Conservation (phyloP, 1,139 yeast species). For the Debaryomyces singareniensis region DNA sequence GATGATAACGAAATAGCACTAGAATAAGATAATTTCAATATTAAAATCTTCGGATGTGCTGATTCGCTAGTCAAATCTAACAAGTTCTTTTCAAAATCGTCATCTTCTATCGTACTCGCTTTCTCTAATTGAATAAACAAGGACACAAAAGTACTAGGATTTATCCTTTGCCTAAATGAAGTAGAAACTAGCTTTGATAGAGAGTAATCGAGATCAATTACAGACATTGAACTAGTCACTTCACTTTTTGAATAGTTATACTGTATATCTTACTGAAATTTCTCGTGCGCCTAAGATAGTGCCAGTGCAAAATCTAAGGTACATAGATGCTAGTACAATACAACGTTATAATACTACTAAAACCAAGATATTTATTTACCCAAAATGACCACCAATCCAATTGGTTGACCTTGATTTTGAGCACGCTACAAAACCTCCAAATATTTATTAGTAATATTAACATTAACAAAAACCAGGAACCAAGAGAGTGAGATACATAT, state of each 20-base stretch:
- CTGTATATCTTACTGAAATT: too few relatives aligned
- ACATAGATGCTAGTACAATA: too few relatives aligned
- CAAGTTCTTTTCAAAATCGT: conserved; percentile 11
- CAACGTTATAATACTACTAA: too few relatives aligned
- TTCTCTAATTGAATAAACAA: conserved; percentile 14
- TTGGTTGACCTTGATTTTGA: too few relatives aligned
- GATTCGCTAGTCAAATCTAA: conserved; percentile 8
- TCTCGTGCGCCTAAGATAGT: too few relatives aligned
- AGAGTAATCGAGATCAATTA: conserved; percentile 3
- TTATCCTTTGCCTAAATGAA: conserved; percentile 10
- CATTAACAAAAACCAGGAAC: too few relatives aligned
- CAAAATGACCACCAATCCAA: too few relatives aligned
- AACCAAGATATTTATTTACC: too few relatives aligned
- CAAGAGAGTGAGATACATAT: too few relatives aligned
- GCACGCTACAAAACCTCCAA: too few relatives aligned
- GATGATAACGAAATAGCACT: conserved; percentile 6
- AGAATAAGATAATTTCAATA: conserved; percentile 4
- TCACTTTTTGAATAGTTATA: background rate
- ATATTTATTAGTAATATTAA: too few relatives aligned
- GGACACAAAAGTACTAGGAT: conserved; percentile 12
- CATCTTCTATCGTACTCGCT: conserved; percentile 7
- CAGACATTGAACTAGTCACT: conserved; percentile 1
- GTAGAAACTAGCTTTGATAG: conserved; percentile 11
- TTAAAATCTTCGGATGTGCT: background rate
- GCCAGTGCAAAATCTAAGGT: too few relatives aligned